Base-by-base conservation (phyloP, 306 rosid genomes). In the Bauhinia variegata region DNA sequence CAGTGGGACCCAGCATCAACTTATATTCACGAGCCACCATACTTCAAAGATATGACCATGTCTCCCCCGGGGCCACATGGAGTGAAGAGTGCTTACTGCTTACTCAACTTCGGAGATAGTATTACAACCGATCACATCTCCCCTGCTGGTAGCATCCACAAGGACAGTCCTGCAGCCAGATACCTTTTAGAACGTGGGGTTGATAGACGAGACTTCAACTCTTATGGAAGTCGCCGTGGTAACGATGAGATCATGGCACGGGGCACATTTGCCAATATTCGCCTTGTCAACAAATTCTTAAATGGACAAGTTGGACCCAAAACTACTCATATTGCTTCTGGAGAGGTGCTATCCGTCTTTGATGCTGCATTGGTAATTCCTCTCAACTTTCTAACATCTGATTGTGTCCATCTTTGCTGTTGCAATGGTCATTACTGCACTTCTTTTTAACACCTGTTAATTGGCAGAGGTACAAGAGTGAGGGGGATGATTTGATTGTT, bases 81-180 rank as follows among this genome's bases (percentile, higher is more conserved):
- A 32, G 97, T 90, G 54, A 88, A 53, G 70, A 53, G 80, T 72
- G 97, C 99, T 49, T 89, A 76, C 75, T 90, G 97, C 81, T 83
- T 93, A 76, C 99, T 93, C 72, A 93, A 90, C 85, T 93, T 86
- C 63, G 99, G 99, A 49, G 99, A 90, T 74, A 93, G 99, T 74
- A 89, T 90, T 68, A 93, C 99, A 14, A 93, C 99, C 4, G 99
- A 93, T 53, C 99, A 93, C 81, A 93, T 93, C 79, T 93, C 99
- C 55, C 99, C 99, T 3, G 96, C 99, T 66, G 99, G 99, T 59
- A 93, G 99, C 85, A 93, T 93, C 74, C 99, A 93, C 83, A 93
- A 73, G 72, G 96, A 90, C 66, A 93, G 99, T 73, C 85, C 96
- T 31, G 95, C 97, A n/a, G 99, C 99, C 23, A 86, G 81, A 72